Base-by-base conservation (phyloP, 2,329 filamentous ascomycete species). In the Raffaelea albimanens region DNA sequence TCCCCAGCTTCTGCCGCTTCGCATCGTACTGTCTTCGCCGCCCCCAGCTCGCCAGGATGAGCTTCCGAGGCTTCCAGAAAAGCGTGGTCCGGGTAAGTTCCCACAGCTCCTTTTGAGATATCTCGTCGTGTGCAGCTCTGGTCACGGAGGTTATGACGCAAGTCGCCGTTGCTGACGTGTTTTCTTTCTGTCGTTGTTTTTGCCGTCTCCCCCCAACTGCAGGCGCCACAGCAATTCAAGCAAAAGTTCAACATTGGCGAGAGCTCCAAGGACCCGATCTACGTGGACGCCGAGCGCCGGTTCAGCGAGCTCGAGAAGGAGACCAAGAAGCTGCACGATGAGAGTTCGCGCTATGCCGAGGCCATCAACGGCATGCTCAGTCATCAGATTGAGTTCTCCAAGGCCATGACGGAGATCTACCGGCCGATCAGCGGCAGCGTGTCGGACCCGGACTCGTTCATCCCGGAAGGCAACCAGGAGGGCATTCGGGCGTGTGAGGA, bases 311-410 rank as follows among this genome's bases (percentile, higher is more conserved):
- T 98, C 54, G 93, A 98, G 68, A 84, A 74, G 55, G 90, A 98
- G 71, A 97, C 93, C 33, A 97, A 96, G 75, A 91, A 86, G 67
- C 82, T 96, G 25, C 91, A 97, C 68, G 88, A 95, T 71, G 91
- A 97, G 68, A 95, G 88, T 48, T 86, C 90, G 66, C 96, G 95
- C 70, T 98, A 98, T 67, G 96, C 95, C 59, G 83, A 95, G 46
- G 87, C 93, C 63, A 96, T 98, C 70, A 96, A 97, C 70, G 87
- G 85, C 73, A 98, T 98, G 93, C 78, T 98, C 59, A 80, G 74
- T 62, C 90, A 97, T 69, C 93, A 98, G 71, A 97, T 98, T 67
- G 91, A 95, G 64, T 98, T 98, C 71, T 95, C 91, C 58, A 82
- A 95, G 69, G 87, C 90, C 56, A 91, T 95, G 72, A 84, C 85